Conservation (phyloP, 2,329 filamentous ascomycete species). For the Talaromyces sp. region DNA sequence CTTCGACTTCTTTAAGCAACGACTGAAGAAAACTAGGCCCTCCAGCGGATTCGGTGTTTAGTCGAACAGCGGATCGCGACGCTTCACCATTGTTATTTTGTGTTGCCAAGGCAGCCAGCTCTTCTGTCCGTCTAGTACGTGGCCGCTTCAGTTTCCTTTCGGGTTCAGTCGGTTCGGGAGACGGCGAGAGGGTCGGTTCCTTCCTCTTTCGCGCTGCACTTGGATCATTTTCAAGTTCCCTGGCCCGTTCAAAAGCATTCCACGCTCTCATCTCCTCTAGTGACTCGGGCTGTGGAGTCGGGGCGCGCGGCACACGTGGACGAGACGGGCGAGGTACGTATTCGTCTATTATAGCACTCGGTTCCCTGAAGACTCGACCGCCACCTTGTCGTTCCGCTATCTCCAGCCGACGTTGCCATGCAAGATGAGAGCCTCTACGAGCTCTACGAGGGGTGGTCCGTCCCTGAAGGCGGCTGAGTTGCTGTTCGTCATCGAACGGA, state of each 20-base stretch:
- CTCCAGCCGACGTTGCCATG: conserved; percentile 79
- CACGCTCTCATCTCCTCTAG: conserved; percentile 79
- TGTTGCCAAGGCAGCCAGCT: conserved; percentile 46
- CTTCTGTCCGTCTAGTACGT: conserved; percentile 66
- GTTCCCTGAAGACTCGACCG: conserved; percentile 66
- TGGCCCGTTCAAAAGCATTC: conserved; percentile 84
- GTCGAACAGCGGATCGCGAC: conserved; percentile 35
- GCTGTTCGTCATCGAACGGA: conserved; percentile 72
- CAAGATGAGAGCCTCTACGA: conserved; percentile 55
- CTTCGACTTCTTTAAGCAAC: conserved; percentile 81
- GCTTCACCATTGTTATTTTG: conserved; percentile 41
- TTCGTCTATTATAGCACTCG: conserved; percentile 60
- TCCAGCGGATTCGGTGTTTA: conserved; percentile 39
- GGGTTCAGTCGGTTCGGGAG: conserved; percentile 62
- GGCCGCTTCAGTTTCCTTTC: conserved; percentile 85
- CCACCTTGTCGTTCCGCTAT: conserved; percentile 79
- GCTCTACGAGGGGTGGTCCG: conserved; percentile 41
- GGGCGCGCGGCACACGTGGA: conserved; percentile 36
- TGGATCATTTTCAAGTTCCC: conserved; percentile 60
- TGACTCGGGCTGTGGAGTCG: conserved; percentile 62
- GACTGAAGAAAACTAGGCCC: conserved; percentile 81
- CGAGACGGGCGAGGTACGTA: conserved; percentile 41
- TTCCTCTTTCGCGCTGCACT: conserved; percentile 49
- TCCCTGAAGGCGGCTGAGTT: conserved; percentile 30
- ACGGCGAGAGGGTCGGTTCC: conserved; percentile 71